Base-by-base conservation (phyloP, 768 basidiomycete genomes). In the Gyrodon lividus region DNA sequence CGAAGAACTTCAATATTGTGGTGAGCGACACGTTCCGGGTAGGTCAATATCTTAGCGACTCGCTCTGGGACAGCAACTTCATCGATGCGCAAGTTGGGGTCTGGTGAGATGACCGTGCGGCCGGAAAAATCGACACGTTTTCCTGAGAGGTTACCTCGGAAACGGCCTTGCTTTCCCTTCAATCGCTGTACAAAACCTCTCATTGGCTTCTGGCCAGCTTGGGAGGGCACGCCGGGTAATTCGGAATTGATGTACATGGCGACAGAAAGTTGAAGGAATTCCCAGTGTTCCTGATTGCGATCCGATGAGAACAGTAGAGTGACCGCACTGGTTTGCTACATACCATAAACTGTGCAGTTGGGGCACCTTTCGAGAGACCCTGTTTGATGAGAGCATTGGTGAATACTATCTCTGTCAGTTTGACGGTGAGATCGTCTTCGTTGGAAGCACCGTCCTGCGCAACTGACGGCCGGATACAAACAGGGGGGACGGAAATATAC, bases 171-270 rank as follows among this genome's bases (percentile, higher is more conserved):
- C 66, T 99, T 99, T 33, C 97, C 97, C 73, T 99, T 99, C 44
- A 99, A 74, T 3, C 97, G 90, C 63, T 99, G 97, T 40, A 96
- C 96, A 66, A 98, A 96, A 14, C 97, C 97, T 48, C 97, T 86
- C 60, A 97, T 96, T 8, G 97, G 96, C 62, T 97, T 97, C 67
- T 90, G 86, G 38, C 89, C 90, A 64, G 83, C 80, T 67, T 89
- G 86, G 3, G 88, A 84, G 1, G 89, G 89, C 10, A 98, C 85
- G 38, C 97, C 97, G 13, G 97, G 97, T 12, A 93, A 77, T 66
- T 98, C 95, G 2, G 96, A 96, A 72, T 98, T 98, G 74, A 99
- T 87, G 69, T 98, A 99, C 81, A 98, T 88, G 0, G 97, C 97
- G 22, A 98, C 92, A 14, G 88, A 87, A 43, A 95, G 78, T 62